A percentile compares a stretch with the other conserved stretches of the same genome.
Conservation (phyloP, 306 rosid species). For the Cotoneaster glaucophyllus region DNA sequence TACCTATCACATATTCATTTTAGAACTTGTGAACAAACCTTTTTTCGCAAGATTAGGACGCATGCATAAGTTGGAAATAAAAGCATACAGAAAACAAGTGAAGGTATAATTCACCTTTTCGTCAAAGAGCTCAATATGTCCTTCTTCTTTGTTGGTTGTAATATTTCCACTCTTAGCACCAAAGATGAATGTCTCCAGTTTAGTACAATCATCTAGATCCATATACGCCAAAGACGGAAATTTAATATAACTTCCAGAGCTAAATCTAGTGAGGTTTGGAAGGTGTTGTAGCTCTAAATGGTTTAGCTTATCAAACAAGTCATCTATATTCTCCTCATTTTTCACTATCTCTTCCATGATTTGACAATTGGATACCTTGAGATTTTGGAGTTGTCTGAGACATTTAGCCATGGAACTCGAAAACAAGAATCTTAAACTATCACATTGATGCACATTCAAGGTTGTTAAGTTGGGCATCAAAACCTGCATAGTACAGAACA, state of each 20-base stretch:
- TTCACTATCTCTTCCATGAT: conserved; percentile 13
- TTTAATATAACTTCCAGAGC: background rate
- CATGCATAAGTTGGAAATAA: background rate
- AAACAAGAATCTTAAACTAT: too few relatives aligned
- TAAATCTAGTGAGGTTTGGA: background rate
- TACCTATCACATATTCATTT: too few relatives aligned
- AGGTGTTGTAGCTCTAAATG: background rate
- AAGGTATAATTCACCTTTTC: background rate
- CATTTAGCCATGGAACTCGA: conserved; percentile 11
- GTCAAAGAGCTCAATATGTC: background rate
- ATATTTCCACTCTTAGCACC: background rate
- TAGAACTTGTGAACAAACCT: too few relatives aligned
- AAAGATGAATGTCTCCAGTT: background rate
- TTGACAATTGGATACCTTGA: conserved; percentile 16
- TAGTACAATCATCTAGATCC: background rate
- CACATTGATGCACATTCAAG: too few relatives aligned
- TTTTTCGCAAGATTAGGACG: too few relatives aligned
- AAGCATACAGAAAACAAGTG: background rate
- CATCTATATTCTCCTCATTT: background rate
- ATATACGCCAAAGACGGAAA: background rate
- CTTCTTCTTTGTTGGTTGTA: too few relatives aligned
- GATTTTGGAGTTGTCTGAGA: conserved; percentile 19
- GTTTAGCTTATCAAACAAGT: background rate
- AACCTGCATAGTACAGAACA: too few relatives aligned
- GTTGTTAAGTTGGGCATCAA: too few relatives aligned